These are phyloP conservation scores for Echria macrotheca DNA, from an alignment of 495 filamentous ascomycete species.

Conservation along the genomic window DNA sequence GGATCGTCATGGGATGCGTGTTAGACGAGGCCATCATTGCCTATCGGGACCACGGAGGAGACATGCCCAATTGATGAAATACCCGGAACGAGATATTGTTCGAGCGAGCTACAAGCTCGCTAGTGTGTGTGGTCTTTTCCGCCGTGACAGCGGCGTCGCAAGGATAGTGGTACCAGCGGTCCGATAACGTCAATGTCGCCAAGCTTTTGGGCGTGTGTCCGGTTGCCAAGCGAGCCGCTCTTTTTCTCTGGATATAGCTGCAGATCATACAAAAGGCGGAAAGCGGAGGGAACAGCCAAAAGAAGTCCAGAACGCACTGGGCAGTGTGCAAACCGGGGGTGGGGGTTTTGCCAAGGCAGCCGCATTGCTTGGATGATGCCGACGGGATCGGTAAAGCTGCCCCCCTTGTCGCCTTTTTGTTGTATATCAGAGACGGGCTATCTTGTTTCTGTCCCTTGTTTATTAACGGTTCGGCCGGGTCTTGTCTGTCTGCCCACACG, in stretches of 20 bases:
- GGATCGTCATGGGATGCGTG: background rate
- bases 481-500: too few species aligned
- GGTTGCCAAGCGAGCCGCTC: slow-evolving; percentile 1
- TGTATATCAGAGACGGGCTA: too few species aligned
- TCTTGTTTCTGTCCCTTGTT: too few species aligned
- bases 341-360: slow-evolving; percentile 17
- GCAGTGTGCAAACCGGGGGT: background rate
- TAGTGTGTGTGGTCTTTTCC: background rate
- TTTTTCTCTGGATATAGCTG: too few species aligned
- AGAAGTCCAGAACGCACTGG: background rate
- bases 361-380: slow-evolving; percentile 11
- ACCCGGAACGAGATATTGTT: background rate
- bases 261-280: too few species aligned
- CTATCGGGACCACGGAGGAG: background rate
- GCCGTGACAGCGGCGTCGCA: background rate
- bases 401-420: too few species aligned
- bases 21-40: background rate
- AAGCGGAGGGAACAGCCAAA: too few species aligned
- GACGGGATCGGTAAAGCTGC: too few species aligned
- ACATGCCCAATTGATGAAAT: background rate
- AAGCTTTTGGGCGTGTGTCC: background rate
- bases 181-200: background rate
- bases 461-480: too few species aligned
- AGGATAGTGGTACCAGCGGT: background rate
- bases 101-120: background rate